A percentile compares a stretch with the other conserved stretches of the same genome.
Conservation (phyloP, 202 grass and related monocot genomes). For the Panicum virgatum region DNA sequence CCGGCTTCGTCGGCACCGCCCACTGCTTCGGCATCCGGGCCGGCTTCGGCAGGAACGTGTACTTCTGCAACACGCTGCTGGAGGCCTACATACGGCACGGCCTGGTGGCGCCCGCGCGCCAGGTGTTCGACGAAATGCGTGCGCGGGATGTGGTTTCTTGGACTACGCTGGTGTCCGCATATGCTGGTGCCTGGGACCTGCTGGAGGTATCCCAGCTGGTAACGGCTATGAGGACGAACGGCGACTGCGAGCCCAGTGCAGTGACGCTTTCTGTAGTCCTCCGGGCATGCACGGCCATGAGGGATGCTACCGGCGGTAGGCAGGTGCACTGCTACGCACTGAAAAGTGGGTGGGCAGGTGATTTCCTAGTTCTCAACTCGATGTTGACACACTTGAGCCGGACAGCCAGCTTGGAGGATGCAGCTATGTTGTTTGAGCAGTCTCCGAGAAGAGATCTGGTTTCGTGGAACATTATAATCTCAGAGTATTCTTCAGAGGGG, state of each 20-base stretch:
- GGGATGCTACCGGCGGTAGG: constrained; percentile 1
- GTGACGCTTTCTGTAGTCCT: constrained; percentile 39
- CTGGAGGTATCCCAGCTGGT: constrained; percentile 9
- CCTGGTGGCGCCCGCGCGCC: background rate
- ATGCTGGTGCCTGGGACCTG: background rate
- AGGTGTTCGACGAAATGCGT: constrained; percentile 54
- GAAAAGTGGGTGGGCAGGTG: constrained; percentile 14
- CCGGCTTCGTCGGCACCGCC: constrained; percentile 4
- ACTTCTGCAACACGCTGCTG: constrained; percentile 56
- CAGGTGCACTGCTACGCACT: constrained; percentile 34
- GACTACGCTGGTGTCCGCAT: constrained; percentile 39
- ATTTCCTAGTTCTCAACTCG: constrained; percentile 52
- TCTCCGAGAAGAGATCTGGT: constrained; percentile 24
- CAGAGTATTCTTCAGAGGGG: constrained; percentile 32
- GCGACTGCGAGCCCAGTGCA: background rate
- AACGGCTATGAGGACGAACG: constrained; percentile 8
- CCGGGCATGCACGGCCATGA: background rate
- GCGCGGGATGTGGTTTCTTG: constrained; percentile 45
- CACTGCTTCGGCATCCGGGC: constrained; percentile 20
- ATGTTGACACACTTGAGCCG: constrained; percentile 34
- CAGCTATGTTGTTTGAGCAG: constrained; percentile 14
- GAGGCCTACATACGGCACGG: constrained; percentile 27
- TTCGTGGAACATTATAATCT: constrained; percentile 62
- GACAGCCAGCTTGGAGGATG: background rate
- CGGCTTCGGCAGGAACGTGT: constrained; percentile 26